Conservation (phyloP, 208 protist genomes). For the Leptomonas pyrrhocoris region DNA sequence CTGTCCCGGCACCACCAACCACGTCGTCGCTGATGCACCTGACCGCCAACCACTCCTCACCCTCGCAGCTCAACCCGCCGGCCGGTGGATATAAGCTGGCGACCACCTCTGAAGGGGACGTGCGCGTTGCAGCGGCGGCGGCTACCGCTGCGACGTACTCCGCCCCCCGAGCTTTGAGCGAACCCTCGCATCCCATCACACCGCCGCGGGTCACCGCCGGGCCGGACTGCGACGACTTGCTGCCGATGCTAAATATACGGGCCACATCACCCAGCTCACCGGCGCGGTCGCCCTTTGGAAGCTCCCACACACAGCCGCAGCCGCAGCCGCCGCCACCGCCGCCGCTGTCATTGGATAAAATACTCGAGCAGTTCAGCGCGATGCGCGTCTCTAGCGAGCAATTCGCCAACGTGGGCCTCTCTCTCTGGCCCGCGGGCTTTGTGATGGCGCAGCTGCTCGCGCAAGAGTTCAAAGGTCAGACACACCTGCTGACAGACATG, state of each 20-base stretch:
- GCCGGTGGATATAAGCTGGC: not conserved
- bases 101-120: not conserved
- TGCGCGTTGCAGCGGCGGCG: not conserved
- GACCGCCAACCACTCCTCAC: slow-evolving; percentile 9
- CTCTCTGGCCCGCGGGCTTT: slow-evolving; percentile 83
- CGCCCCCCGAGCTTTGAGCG: slow-evolving; percentile 1
- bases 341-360: not conserved
- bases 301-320: not conserved
- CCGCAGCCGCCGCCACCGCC: not conserved
- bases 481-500: slow-evolving; percentile 38
- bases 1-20: not conserved
- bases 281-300: not conserved
- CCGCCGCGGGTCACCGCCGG: not conserved
- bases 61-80: slow-evolving; percentile 6
- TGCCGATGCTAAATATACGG: slow-evolving; percentile 7
- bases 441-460: slow-evolving; percentile 74
- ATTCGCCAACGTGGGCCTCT: slow-evolving; percentile 79
- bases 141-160: not conserved
- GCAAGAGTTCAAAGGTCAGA: slow-evolving; percentile 52
- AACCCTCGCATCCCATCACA: slow-evolving; percentile 1
- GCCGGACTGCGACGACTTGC: slow-evolving; percentile 2
- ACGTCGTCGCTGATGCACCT: slow-evolving; percentile 3
- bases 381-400: slow-evolving; percentile 62
- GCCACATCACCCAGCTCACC: not conserved
- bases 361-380: slow-evolving; percentile 43